Conservation (phyloP, 1,284 basidiomycete genomes). For the Pseudozyma thailandica region DNA sequence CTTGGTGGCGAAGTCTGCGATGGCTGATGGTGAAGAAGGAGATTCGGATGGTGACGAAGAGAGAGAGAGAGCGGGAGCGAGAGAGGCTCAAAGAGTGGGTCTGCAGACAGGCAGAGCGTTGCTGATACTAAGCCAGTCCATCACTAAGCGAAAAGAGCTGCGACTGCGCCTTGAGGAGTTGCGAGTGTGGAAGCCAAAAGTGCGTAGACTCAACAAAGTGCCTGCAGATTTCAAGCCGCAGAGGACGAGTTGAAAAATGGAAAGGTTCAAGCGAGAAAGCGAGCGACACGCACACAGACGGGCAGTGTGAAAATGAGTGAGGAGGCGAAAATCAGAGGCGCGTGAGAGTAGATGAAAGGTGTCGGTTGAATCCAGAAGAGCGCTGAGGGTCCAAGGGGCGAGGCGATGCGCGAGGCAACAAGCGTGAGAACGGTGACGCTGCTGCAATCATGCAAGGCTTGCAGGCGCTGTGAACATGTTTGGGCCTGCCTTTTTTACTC, state of each 20-base stretch:
- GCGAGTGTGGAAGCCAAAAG: not conserved
- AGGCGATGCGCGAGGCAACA: too few relatives aligned
- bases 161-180: not conserved
- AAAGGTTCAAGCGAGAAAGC: not conserved
- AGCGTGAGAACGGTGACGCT: too few relatives aligned
- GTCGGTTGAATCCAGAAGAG: too few relatives aligned
- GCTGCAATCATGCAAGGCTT: too few relatives aligned
- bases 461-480: too few relatives aligned
- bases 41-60: not conserved
- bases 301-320: not conserved
- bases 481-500: too few relatives aligned
- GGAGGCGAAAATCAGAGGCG: too few relatives aligned
- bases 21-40: not conserved
- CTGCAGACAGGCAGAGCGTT: too few relatives aligned
- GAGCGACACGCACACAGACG: not conserved
- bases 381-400: too few relatives aligned
- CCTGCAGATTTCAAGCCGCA: not conserved
- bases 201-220: constrained; percentile 6
- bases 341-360: not conserved
- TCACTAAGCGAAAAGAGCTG: not conserved
- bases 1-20: not conserved
- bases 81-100: too few relatives aligned
- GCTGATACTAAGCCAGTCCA: too few relatives aligned
- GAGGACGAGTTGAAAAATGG: not conserved
- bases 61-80: not conserved